Percentiles rank a stretch among this genome's conserved stretches.
Conservation (phyloP, 345 rosid genomes). For the Anastatica hierochuntica region DNA sequence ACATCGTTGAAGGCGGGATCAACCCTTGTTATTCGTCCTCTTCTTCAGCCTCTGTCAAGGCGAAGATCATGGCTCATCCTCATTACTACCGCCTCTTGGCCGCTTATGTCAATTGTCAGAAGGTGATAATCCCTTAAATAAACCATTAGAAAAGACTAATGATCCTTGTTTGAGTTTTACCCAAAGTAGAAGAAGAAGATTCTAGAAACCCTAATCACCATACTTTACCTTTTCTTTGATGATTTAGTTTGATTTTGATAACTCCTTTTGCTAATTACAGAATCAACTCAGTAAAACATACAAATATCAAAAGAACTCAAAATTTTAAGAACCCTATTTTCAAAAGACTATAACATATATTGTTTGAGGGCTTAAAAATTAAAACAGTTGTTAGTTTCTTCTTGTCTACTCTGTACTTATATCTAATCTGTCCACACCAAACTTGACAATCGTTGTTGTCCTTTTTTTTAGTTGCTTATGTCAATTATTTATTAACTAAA, state of each 20-base stretch:
- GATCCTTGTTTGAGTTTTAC: background rate
- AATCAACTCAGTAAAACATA: background rate
- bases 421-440: background rate
- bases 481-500: too few relatives aligned
- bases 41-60: slow-evolving; percentile 44
- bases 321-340: background rate
- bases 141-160: background rate
- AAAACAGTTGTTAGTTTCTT: background rate
- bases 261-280: slow-evolving; percentile 9
- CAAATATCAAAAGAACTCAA: background rate
- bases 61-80: slow-evolving; percentile 98
- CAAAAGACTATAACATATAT: background rate
- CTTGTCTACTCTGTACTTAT: background rate
- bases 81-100: slow-evolving; percentile 85
- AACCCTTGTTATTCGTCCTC: slow-evolving; percentile 24
- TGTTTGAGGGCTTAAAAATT: background rate
- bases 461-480: too few relatives aligned
- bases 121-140: slow-evolving; percentile 36
- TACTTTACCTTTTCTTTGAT: slow-evolving; percentile 15
- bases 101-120: slow-evolving; percentile 87
- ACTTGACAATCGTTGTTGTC: background rate
- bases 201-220: slow-evolving; percentile 18
- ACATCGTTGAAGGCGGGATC: slow-evolving; percentile 7
- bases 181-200: slow-evolving; percentile 6
- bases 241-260: slow-evolving; percentile 23